Percentiles rank a stretch among this genome's conserved stretches.
Conservation (phyloP, 73 alveolate genomes). For the Symbiodinium pilosum region DNA sequence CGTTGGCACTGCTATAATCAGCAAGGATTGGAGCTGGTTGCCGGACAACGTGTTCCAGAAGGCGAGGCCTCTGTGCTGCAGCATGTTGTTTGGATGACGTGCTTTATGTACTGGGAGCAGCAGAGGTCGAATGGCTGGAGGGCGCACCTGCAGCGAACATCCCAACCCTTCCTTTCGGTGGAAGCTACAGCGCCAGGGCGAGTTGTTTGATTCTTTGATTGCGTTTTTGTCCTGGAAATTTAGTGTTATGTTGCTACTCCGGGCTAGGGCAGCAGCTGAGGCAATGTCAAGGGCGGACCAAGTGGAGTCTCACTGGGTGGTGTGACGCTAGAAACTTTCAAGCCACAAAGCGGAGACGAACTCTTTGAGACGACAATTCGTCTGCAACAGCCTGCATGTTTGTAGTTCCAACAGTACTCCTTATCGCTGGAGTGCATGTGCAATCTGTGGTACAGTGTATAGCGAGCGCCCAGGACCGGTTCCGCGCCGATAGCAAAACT, state of each 20-base stretch:
- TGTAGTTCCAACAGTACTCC: too few species aligned
- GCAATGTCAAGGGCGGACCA: neutral
- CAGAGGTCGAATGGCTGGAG: neutral
- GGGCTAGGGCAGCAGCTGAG: too few species aligned
- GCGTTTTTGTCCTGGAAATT: too few species aligned
- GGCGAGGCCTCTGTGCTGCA: too few species aligned
- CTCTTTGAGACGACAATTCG: neutral
- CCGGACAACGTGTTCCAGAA: neutral
- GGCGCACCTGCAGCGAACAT: slow-evolving; percentile 4
- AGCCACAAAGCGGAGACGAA: neutral
- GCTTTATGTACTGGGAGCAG: neutral
- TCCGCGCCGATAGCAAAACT: too few species aligned
- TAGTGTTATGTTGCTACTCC: too few species aligned
- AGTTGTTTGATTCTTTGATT: too few species aligned
- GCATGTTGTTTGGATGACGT: neutral
- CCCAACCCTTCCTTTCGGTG: neutral
- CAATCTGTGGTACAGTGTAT: too few species aligned
- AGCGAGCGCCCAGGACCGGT: too few species aligned
- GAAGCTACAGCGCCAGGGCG: neutral
- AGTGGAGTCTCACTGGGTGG: neutral
- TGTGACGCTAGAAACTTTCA: neutral
- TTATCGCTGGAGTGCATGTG: too few species aligned
- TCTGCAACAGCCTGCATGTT: too few species aligned
- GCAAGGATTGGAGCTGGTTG: neutral
- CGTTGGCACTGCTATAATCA: neutral